phyloP scores from a whole-genome alignment of 768 basidiomycete genomes.

The Clathrus columnatus region DNA sequence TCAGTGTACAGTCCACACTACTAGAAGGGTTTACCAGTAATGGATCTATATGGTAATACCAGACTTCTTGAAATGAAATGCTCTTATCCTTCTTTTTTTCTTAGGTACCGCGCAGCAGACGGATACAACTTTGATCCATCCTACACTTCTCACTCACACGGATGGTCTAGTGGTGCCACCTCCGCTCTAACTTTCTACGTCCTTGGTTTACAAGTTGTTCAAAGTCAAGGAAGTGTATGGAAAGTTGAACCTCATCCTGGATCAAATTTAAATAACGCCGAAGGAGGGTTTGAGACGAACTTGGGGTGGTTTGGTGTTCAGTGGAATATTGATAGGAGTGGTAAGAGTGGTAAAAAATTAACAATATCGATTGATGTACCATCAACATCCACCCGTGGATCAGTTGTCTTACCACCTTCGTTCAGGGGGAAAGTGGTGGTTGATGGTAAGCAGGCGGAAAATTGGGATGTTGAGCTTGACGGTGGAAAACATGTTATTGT shows the following conservation, averaged over 20 bases:
- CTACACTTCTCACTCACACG: slow-evolving; percentile 53
- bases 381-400: slow-evolving; percentile 22
- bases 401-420: slow-evolving; percentile 20
- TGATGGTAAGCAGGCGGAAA: background rate
- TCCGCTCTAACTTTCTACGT: slow-evolving; percentile 50
- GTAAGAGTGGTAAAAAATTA: slow-evolving; percentile 13
- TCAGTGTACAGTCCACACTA: slow-evolving; percentile 48
- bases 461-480: background rate
- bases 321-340: slow-evolving; percentile 27
- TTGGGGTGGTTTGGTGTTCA: slow-evolving; percentile 43
- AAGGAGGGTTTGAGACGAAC: slow-evolving; percentile 46
- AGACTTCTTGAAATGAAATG: background rate
- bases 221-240: slow-evolving; percentile 42
- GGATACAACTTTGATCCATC: slow-evolving; percentile 52
- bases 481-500: background rate
- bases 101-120: slow-evolving; percentile 41
- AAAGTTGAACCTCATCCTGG: slow-evolving; percentile 35
- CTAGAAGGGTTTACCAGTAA: slow-evolving; percentile 52
- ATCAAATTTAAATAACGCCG: slow-evolving; percentile 30
- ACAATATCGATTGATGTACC: slow-evolving; percentile 23
- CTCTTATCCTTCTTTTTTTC: background rate
- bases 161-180: slow-evolving; percentile 52
- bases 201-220: slow-evolving; percentile 42
- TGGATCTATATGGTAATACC: slow-evolving; percentile 41
- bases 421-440: background rate